Percentiles rank a stretch among this genome's conserved stretches.
Conservation (phyloP, 2,329 filamentous ascomycete species). For the Didymella keratinophila region DNA sequence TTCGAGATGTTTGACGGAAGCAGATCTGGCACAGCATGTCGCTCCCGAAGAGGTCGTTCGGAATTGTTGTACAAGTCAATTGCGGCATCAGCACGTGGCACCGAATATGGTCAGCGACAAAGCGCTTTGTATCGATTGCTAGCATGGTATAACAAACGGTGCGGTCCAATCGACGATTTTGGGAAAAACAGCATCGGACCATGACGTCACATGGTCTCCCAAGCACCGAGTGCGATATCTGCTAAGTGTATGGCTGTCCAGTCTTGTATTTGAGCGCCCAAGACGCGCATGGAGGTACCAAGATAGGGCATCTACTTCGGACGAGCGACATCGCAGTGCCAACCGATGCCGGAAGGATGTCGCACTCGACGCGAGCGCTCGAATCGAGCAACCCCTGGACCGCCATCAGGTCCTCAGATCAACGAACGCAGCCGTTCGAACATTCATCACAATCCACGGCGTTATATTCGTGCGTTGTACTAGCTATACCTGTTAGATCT, state of each 20-base stretch:
- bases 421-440: background rate
- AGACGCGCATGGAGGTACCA: background rate
- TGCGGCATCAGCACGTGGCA: too few species aligned
- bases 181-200: background rate
- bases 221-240: background rate
- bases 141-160: background rate
- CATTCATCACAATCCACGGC: too few species aligned
- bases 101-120: background rate
- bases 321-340: background rate
- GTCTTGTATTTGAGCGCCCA: background rate
- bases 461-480: background rate
- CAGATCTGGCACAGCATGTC: background rate
- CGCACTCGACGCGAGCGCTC: conserved; percentile 3
- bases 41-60: background rate
- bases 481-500: background rate
- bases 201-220: too few species aligned
- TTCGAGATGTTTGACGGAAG: background rate
- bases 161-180: too few species aligned
- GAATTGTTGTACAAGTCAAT: background rate
- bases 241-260: background rate
- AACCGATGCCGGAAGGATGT: background rate
- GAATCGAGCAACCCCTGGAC: background rate
- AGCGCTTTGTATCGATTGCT: background rate
- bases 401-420: too few species aligned
- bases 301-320: background rate